phyloP scores from a whole-genome alignment of 345 rosid species.

The Streptanthus diversifolius region DNA sequence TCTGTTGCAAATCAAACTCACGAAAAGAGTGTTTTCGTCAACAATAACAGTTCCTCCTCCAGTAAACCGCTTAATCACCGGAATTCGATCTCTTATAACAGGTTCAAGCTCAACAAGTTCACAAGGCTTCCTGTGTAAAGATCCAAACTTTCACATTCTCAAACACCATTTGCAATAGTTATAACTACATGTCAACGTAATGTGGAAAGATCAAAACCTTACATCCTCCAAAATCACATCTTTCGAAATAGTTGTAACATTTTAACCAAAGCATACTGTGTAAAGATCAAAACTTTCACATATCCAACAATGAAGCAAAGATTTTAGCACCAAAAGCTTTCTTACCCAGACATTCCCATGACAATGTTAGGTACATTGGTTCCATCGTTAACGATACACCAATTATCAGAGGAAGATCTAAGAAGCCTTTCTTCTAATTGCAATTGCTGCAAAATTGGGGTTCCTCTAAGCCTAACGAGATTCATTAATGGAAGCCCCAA shows the following conservation, averaged over 20 bases:
- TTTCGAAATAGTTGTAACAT: neutral
- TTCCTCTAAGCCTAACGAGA: conserved; percentile 53
- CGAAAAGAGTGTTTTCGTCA: conserved; percentile 61
- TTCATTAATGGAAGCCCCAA: conserved; percentile 63
- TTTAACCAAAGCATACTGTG: neutral
- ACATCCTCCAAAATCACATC: neutral
- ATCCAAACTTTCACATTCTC: neutral
- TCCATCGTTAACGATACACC: conserved; percentile 85
- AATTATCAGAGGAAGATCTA: conserved; percentile 59
- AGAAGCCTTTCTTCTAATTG: conserved; percentile 69
- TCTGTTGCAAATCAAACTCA: conserved; percentile 75
- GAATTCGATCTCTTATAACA: conserved; percentile 55
- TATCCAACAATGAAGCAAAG: neutral
- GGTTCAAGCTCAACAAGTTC: conserved; percentile 63
- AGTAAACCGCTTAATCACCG: conserved; percentile 72
- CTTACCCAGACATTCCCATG: conserved; percentile 86
- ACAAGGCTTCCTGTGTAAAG: conserved; percentile 53
- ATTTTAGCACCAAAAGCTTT: neutral
- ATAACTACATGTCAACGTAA: neutral
- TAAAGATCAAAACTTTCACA: neutral
- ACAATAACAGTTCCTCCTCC: conserved; percentile 96
- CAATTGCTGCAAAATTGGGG: conserved; percentile 65
- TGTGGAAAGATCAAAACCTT: neutral
- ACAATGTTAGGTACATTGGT: conserved; percentile 63
- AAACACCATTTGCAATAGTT: neutral